A percentile compares a stretch with the other conserved stretches of the same genome.
Evolutionary conservation across 129 eudicot species (phyloP).

Genomic region (Flaveria ramosissima): DNA sequence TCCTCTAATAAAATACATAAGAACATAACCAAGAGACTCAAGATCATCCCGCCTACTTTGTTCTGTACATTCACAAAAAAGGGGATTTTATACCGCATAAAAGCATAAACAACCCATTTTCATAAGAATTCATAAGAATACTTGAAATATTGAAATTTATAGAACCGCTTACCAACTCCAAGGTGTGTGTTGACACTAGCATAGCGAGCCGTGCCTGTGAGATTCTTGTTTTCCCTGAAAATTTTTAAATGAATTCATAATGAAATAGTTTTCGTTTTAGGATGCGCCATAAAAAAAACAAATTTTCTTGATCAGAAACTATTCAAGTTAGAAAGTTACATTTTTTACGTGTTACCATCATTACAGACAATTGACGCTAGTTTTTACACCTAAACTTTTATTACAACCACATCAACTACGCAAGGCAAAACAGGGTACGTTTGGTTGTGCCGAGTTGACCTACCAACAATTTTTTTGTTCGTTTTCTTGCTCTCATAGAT

Average conservation of each 20-base stretch:
- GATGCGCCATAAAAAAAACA: neutral
- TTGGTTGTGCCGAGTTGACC: neutral
- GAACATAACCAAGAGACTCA: conserved; percentile 97
- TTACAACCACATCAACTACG: neutral
- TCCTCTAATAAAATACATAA: conserved; percentile 98
- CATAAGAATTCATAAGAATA: neutral
- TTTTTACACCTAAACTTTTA: neutral
- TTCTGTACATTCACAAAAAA: conserved; percentile 45
- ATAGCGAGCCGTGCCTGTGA: conserved; percentile 99
- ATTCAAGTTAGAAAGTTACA: too few species aligned
- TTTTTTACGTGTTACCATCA: neutral
- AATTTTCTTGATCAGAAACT: too few species aligned
- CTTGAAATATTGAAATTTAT: neutral
- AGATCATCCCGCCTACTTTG: conserved; percentile 99
- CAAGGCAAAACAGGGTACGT: neutral
- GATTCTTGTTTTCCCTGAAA: conserved; percentile 92
- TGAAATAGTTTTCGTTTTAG: too few species aligned
- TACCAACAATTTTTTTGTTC: neutral
- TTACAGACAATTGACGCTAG: neutral
- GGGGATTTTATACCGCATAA: neutral
- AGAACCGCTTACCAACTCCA: conserved; percentile 76
- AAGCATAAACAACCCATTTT: neutral
- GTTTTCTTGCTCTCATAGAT: neutral
- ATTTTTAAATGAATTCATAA: conserved; percentile 11
- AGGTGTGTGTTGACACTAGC: conserved; percentile 97